Evolutionary conservation across 2,329 filamentous ascomycete genomes (phyloP).

Genomic region (Cercospora nicotianae): DNA sequence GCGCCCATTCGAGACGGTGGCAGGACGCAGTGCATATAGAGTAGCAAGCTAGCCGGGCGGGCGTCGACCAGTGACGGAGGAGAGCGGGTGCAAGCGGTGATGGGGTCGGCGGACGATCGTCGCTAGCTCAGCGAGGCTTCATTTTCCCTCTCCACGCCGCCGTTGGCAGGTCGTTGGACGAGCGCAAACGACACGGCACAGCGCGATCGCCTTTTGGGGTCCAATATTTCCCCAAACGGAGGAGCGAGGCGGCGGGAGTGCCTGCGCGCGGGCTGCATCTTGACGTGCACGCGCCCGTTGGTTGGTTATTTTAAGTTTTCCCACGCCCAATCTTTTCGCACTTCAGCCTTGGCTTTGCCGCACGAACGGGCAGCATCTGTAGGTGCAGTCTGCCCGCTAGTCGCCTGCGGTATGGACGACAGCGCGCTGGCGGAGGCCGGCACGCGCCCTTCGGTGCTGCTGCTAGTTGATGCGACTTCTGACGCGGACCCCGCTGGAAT

Average conservation of each 20-base stretch:
- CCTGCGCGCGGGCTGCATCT: slow-evolving; percentile 4
- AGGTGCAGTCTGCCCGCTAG: background rate
- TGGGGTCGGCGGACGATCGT: slow-evolving; percentile 21
- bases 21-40: slow-evolving; percentile 17
- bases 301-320: slow-evolving; percentile 6
- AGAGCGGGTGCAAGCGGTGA: slow-evolving; percentile 15
- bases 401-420: background rate
- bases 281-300: background rate
- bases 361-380: background rate
- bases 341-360: slow-evolving; percentile 2
- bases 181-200: slow-evolving; percentile 1
- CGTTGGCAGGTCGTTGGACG: background rate
- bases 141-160: background rate
- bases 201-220: background rate
- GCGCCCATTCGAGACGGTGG: background rate
- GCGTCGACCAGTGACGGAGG: slow-evolving; percentile 13
- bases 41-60: slow-evolving; percentile 15
- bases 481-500: slow-evolving; percentile 12
- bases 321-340: background rate
- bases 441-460: background rate
- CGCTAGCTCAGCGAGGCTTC: background rate
- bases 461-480: slow-evolving; percentile 4
- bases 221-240: background rate
- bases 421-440: slow-evolving; percentile 3
- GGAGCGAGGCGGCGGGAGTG: background rate